Evolutionary conservation across 2,329 filamentous ascomycete genomes (phyloP).

Genomic region (Aspergillus puulaauensis): DNA sequence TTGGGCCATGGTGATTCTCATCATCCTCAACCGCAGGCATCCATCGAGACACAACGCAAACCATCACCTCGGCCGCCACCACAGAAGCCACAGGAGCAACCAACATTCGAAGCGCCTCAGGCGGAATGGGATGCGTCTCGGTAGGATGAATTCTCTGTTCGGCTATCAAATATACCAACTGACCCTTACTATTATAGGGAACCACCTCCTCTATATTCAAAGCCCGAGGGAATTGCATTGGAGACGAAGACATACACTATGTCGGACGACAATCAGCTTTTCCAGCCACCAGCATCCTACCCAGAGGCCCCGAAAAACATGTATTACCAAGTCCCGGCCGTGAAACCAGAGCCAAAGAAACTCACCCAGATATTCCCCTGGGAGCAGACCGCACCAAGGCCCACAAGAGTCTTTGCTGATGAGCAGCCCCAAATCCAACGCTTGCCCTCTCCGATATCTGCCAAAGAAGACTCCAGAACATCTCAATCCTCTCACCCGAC

Average conservation of each 20-base stretch:
- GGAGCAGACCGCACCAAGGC: conserved; percentile 68
- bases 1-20: conserved; percentile 4
- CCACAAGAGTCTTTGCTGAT: conserved; percentile 51
- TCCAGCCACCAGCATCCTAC: conserved; percentile 73
- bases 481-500: conserved; percentile 13
- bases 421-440: conserved; percentile 23
- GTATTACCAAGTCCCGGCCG: conserved; percentile 76
- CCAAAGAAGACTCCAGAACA: conserved; percentile 14
- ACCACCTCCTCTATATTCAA: conserved; percentile 63
- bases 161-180: conserved; percentile 15
- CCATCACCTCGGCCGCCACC: conserved; percentile 36
- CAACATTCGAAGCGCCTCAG: conserved; percentile 55
- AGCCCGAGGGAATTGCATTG: conserved; percentile 82
- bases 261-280: conserved; percentile 72
- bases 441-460: conserved; percentile 5
- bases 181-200: conserved; percentile 48
- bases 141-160: conserved; percentile 40
- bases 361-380: conserved; percentile 83
- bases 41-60: conserved; percentile 43
- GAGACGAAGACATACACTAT: conserved; percentile 78
- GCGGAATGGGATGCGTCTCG: conserved; percentile 63
- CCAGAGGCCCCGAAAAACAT: conserved; percentile 82
- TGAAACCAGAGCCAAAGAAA: conserved; percentile 57
- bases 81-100: neutral
- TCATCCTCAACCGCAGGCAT: conserved; percentile 39